phyloP scores from a whole-genome alignment of 148 eudicot species.

The Camellia granthamiana region DNA sequence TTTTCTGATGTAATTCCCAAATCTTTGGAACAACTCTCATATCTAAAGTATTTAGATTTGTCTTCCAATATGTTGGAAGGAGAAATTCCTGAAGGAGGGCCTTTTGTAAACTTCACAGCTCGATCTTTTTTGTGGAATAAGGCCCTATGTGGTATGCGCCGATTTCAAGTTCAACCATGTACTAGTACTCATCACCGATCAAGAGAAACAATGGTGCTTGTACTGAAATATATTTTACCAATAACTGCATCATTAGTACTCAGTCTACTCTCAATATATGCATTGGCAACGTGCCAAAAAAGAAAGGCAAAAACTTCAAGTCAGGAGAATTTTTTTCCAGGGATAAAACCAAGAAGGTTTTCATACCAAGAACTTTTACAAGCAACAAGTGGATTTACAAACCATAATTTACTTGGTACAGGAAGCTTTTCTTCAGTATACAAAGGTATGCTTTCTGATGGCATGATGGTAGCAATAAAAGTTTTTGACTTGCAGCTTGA shows the following conservation, averaged over 20 bases:
- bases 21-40: slow-evolving; percentile 6
- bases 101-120: slow-evolving; percentile 11
- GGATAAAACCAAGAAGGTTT: neutral
- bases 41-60: slow-evolving; percentile 3
- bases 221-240: neutral
- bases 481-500: slow-evolving; percentile 8
- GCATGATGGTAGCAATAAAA: neutral
- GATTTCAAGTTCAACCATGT: slow-evolving; percentile 14
- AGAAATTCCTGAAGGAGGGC: slow-evolving; percentile 14
- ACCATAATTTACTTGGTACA: slow-evolving; percentile 6
- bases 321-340: neutral
- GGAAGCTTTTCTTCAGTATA: slow-evolving; percentile 15
- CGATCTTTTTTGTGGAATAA: neutral
- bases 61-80: slow-evolving; percentile 14
- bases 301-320: neutral
- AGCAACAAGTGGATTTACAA: slow-evolving; percentile 7
- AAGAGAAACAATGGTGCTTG: neutral
- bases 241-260: neutral
- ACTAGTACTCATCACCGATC: neutral
- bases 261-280: neutral
- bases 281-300: neutral
- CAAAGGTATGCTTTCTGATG: slow-evolving; percentile 8
- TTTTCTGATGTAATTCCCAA: slow-evolving; percentile 9
- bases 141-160: slow-evolving; percentile 13
- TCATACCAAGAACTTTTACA: slow-evolving; percentile 10